Percentiles rank a stretch among this genome's conserved stretches.
Evolutionary conservation across 2,329 filamentous ascomycete genomes (phyloP).

Genomic region (Penicillium crustosum): DNA sequence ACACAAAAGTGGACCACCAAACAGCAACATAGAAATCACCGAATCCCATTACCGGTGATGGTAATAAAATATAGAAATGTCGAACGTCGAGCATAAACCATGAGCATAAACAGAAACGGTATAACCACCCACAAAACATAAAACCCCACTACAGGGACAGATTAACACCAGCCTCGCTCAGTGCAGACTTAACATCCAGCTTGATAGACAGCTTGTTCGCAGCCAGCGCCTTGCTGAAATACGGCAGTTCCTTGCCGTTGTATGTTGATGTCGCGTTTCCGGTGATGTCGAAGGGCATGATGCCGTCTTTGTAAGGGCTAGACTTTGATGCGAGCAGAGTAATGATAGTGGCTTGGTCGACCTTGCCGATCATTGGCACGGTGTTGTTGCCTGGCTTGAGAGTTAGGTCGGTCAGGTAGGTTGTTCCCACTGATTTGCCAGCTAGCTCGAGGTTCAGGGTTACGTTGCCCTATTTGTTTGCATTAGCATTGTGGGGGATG

Average conservation of each 20-base stretch:
- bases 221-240: conserved; percentile 54
- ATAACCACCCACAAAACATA: not conserved
- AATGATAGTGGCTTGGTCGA: conserved; percentile 46
- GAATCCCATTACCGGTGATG: not conserved
- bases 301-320: conserved; percentile 45
- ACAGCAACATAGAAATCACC: not conserved
- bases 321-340: conserved; percentile 27
- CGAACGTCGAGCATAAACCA: not conserved
- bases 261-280: conserved; percentile 50
- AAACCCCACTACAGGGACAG: not conserved
- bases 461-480: conserved; percentile 50
- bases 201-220: conserved; percentile 48
- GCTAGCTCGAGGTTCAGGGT: conserved; percentile 54
- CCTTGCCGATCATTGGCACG: conserved; percentile 50
- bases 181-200: conserved; percentile 45
- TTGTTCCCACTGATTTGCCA: conserved; percentile 50
- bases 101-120: not conserved
- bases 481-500: conserved; percentile 3
- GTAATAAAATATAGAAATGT: not conserved
- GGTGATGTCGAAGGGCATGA: conserved; percentile 53
- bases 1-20: not conserved
- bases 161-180: conserved; percentile 26
- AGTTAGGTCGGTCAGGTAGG: conserved; percentile 52
- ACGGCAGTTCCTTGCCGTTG: conserved; percentile 52
- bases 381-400: conserved; percentile 57